Evolutionary conservation across 75 land plant genomes (phyloP).

Genomic region (Azolla pinnata): DNA sequence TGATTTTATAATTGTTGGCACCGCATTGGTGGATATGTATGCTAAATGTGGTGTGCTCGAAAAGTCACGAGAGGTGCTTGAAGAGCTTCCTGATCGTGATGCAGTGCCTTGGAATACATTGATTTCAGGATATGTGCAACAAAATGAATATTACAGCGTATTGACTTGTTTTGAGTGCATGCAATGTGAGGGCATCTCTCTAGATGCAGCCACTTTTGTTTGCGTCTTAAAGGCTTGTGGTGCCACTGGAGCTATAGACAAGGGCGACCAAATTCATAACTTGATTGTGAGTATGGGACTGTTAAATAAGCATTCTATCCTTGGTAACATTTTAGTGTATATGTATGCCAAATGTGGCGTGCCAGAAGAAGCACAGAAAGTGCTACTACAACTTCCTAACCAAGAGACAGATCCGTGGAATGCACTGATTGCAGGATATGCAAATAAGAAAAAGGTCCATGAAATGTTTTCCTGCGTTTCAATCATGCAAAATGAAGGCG

Average conservation of each 20-base stretch:
- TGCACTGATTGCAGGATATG: constrained; percentile 21
- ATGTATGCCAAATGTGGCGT: constrained; percentile 34
- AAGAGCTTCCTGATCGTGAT: constrained; percentile 9
- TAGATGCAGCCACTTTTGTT: constrained; percentile 40
- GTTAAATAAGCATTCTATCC: constrained; percentile 17
- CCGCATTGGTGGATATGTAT: constrained; percentile 34
- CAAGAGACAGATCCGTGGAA: constrained; percentile 28
- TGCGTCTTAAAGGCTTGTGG: constrained; percentile 53
- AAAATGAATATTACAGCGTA: constrained; percentile 15
- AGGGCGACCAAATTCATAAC: constrained; percentile 22
- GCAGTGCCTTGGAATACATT: constrained; percentile 22
- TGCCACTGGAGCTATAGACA: constrained; percentile 23
- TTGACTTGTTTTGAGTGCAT: constrained; percentile 17
- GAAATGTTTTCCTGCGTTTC: constrained; percentile 15
- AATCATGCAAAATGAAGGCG: constrained; percentile 10
- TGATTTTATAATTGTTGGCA: constrained; percentile 19
- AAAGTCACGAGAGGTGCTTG: constrained; percentile 19
- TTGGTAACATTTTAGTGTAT: constrained; percentile 23
- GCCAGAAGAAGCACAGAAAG: constrained; percentile 5
- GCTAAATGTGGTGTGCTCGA: constrained; percentile 21
- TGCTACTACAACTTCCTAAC: constrained; percentile 15
- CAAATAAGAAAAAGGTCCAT: constrained; percentile 5
- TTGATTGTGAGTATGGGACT: constrained; percentile 9
- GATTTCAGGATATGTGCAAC: constrained; percentile 23
- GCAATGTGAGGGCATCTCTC: constrained; percentile 17